Evolutionary conservation across 495 filamentous ascomycete species (phyloP).

Genomic region (Cercophora samala): DNA sequence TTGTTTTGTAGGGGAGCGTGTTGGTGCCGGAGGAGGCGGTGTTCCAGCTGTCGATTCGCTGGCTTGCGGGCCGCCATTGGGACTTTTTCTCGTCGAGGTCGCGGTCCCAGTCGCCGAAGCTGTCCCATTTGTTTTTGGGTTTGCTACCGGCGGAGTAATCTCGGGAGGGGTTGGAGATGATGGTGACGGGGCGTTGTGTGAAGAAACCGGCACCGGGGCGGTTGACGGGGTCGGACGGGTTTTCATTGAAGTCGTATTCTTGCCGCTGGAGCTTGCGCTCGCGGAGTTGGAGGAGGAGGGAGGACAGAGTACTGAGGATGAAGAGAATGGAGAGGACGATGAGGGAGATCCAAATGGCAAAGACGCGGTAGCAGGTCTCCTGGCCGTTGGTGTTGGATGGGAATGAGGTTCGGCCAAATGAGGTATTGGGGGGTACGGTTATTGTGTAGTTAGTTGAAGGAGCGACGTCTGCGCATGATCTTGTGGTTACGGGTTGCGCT

Average conservation of each 20-base stretch:
- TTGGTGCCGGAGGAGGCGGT: not conserved
- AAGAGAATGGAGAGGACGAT: conserved; percentile 15
- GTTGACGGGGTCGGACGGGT: not conserved
- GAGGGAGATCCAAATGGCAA: conserved; percentile 18
- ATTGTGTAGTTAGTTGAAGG: not conserved
- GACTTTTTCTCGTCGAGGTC: conserved; percentile 3
- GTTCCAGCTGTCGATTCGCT: not conserved
- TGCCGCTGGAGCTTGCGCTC: conserved; percentile 7
- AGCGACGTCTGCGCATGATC: conserved; percentile 1
- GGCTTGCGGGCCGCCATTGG: not conserved
- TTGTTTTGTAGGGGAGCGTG: not conserved
- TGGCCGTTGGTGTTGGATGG: conserved; percentile 3
- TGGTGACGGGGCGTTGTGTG: not conserved
- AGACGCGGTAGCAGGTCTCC: conserved; percentile 15
- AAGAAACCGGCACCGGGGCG: conserved; percentile 1
- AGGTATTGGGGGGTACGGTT: not conserved
- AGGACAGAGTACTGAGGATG: conserved; percentile 14
- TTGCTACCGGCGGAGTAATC: not conserved
- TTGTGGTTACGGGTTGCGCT: conserved; percentile 58
- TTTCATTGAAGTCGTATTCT: not conserved
- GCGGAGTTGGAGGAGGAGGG: conserved; percentile 10
- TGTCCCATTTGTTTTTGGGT: conserved; percentile 2
- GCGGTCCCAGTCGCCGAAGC: conserved; percentile 3
- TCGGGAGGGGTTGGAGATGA: not conserved
- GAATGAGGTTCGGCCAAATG: conserved; percentile 12